phyloP scores from a whole-genome alignment of 148 eudicot species.

The Pharnaceum exiguum region DNA sequence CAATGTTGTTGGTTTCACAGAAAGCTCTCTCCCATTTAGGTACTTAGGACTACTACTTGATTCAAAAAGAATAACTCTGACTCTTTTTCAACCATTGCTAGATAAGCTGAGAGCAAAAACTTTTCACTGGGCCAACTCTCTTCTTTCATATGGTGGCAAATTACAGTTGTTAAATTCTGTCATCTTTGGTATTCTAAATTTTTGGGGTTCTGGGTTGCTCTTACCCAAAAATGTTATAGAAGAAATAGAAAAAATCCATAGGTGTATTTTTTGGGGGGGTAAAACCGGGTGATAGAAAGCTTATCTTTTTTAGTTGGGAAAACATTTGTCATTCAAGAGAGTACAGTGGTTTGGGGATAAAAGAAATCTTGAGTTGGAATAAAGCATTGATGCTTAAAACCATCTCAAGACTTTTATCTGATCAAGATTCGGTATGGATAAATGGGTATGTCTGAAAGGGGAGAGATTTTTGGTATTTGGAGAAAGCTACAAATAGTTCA shows the following conservation, averaged over 20 bases:
- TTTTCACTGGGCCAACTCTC: neutral
- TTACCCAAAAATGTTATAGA: neutral
- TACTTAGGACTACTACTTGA: neutral
- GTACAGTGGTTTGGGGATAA: neutral
- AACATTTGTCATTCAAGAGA: neutral
- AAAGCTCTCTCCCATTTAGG: neutral
- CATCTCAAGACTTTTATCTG: neutral
- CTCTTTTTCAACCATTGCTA: neutral
- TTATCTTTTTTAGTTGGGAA: neutral
- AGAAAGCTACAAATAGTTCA: too few relatives aligned
- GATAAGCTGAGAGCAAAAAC: neutral
- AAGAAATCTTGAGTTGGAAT: neutral
- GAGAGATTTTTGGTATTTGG: neutral
- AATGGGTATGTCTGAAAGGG: neutral
- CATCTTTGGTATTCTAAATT: neutral
- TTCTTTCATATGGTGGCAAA: neutral
- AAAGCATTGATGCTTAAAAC: neutral
- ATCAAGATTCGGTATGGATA: neutral
- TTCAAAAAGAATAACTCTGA: neutral
- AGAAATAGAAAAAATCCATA: neutral
- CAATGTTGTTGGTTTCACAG: neutral
- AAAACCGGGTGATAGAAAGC: neutral
- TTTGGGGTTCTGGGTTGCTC: neutral
- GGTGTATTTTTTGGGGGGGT: neutral
- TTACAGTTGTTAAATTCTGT: neutral